Conservation (phyloP, 192 early-diverging fungal species). For the Helicostylum pulchrum region DNA sequence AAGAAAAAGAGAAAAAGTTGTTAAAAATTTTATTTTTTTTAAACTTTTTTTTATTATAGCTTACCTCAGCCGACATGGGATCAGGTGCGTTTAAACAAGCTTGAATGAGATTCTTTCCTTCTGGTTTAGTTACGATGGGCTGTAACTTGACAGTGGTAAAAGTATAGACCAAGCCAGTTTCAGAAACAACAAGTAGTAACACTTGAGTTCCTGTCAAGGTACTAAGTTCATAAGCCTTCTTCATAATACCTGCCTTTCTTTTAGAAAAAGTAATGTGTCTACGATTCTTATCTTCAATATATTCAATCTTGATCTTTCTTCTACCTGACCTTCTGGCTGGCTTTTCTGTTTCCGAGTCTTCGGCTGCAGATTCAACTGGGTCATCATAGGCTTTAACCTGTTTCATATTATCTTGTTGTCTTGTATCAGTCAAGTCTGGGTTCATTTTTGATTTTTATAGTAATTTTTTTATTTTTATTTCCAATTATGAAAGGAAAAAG, state of each 20-base stretch:
- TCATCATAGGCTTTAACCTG: slow-evolving; percentile 2
- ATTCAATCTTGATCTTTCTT: slow-evolving; percentile 94
- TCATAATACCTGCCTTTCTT: slow-evolving; percentile 95
- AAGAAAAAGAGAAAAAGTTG: not conserved
- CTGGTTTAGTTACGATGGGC: slow-evolving; percentile 84
- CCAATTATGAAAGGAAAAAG: slow-evolving; percentile 10
- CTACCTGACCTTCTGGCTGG: slow-evolving; percentile 69
- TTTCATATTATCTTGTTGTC: not conserved
- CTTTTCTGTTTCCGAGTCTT: slow-evolving; percentile 33
- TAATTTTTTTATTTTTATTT: not conserved
- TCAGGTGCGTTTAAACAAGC: slow-evolving; percentile 58
- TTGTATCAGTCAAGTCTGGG: slow-evolving; percentile 13
- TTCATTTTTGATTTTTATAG: slow-evolving; percentile 8
- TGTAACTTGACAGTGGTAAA: slow-evolving; percentile 93
- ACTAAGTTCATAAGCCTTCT: slow-evolving; percentile 92
- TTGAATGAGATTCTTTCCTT: slow-evolving; percentile 92
- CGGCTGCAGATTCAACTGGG: slow-evolving; percentile 49
- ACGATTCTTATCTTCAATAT: slow-evolving; percentile 88
- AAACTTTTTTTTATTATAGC: not conserved
- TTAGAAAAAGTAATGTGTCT: slow-evolving; percentile 93
- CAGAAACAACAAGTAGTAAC: slow-evolving; percentile 86
- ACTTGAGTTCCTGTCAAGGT: slow-evolving; percentile 94
- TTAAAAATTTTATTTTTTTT: not conserved
- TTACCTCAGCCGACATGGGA: slow-evolving; percentile 9
- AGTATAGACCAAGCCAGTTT: slow-evolving; percentile 92